A percentile compares a stretch with the other conserved stretches of the same genome.
These are phyloP conservation scores for Yamadazyma takamatsuzukensis DNA, from an alignment of 805 yeast species.

Conservation along the genomic window DNA sequence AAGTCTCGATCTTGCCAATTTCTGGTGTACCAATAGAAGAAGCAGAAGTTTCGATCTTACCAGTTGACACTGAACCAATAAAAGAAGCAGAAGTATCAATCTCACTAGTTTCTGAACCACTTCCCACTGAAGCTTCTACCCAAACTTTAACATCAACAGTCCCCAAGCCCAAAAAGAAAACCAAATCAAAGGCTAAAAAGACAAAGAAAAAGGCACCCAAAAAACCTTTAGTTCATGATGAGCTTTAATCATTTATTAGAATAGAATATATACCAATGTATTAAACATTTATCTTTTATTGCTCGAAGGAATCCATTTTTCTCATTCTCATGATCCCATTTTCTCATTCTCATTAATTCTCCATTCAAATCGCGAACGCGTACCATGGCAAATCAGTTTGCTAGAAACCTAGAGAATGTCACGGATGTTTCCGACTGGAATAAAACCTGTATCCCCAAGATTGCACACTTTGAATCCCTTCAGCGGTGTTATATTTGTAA, in stretches of 20 bases:
- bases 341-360: too few relatives aligned
- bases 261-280: background rate
- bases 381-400: constrained; percentile 3
- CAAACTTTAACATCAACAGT: background rate
- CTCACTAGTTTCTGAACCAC: constrained; percentile 2
- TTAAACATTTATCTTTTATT: background rate
- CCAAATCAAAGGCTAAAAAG: constrained; percentile 5
- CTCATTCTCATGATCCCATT: too few relatives aligned
- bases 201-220: constrained; percentile 5
- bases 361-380: too few relatives aligned
- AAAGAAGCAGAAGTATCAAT: constrained; percentile 1
- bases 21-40: background rate
- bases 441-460: constrained; percentile 48
- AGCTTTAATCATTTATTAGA: constrained; percentile 4
- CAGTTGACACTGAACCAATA: constrained; percentile 1
- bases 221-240: constrained; percentile 9
- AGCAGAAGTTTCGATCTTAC: background rate
- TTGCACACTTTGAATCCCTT: constrained; percentile 62
- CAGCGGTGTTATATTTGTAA: constrained; percentile 86
- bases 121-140: constrained; percentile 1
- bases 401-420: constrained; percentile 4
- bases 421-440: constrained; percentile 76
- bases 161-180: constrained; percentile 2
- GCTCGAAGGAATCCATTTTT: constrained; percentile 1
- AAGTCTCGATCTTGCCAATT: background rate